Evolutionary conservation across 805 yeast genomes (phyloP).

Genomic region (Spathaspora passalidarum): DNA sequence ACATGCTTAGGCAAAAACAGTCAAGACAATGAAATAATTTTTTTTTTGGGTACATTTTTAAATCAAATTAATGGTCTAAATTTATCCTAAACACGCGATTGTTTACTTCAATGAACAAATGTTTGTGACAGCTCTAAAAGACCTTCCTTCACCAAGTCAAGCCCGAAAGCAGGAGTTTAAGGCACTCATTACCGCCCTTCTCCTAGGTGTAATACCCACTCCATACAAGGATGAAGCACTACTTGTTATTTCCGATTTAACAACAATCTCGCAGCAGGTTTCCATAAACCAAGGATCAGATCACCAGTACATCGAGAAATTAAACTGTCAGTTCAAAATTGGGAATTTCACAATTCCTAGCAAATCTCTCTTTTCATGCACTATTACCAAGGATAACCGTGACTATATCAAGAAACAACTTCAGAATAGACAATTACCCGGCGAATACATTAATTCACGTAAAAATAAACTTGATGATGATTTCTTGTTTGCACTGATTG

Average conservation of each 20-base stretch:
- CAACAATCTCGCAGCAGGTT: too few species aligned
- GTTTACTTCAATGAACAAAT: too few species aligned
- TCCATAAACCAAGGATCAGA: too few species aligned
- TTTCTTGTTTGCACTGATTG: not conserved
- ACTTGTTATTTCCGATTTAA: not conserved
- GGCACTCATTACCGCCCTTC: not conserved
- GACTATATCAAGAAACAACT: not conserved
- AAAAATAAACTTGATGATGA: not conserved
- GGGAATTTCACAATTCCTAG: not conserved
- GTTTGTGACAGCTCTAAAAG: not conserved
- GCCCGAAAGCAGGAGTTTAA: not conserved
- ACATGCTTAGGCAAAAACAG: too few species aligned
- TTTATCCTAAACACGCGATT: too few species aligned
- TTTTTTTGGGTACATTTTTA: too few species aligned
- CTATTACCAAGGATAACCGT: not conserved
- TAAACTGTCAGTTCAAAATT: not conserved
- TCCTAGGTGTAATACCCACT: not conserved
- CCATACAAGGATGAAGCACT: not conserved
- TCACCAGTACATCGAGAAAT: not conserved
- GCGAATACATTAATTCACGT: not conserved
- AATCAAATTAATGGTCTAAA: too few species aligned
- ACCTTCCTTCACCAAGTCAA: not conserved
- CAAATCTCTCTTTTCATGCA: not conserved
- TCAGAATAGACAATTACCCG: not conserved
- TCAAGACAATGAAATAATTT: too few species aligned